Conservation (phyloP, 495 filamentous ascomycete genomes). For the Aspergillus cavernicola region DNA sequence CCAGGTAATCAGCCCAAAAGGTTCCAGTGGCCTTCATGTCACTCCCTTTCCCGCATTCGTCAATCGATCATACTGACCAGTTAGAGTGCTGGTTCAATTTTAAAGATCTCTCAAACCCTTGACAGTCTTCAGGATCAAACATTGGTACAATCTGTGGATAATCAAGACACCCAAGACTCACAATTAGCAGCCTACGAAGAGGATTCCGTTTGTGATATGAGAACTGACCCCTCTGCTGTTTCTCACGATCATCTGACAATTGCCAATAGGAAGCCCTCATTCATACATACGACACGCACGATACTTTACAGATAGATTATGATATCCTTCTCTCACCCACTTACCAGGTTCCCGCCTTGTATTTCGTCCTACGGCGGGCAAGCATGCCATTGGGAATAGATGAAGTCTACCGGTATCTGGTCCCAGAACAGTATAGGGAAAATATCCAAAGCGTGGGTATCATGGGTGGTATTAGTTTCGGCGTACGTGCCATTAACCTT, state of each 20-base stretch:
- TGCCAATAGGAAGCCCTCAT: constrained; percentile 40
- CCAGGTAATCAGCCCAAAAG: constrained; percentile 23
- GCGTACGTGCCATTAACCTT: constrained; percentile 50
- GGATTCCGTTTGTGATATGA: constrained; percentile 32
- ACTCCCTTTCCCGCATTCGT: constrained; percentile 3
- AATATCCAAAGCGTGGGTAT: constrained; percentile 56
- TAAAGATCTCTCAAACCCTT: constrained; percentile 36
- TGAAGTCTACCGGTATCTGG: constrained; percentile 63
- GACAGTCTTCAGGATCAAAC: constrained; percentile 9
- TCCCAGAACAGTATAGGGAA: constrained; percentile 59
- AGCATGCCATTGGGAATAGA: constrained; percentile 61
- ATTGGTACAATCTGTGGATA: background rate
- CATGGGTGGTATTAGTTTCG: constrained; percentile 73
- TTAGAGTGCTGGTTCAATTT: constrained; percentile 27
- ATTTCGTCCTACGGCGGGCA: constrained; percentile 54
- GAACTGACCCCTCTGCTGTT: background rate
- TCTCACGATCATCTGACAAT: constrained; percentile 18
- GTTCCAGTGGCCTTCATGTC: constrained; percentile 2
- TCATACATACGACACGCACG: constrained; percentile 21
- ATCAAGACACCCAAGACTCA: constrained; percentile 20
- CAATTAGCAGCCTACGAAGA: constrained; percentile 27
- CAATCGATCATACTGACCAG: constrained; percentile 13
- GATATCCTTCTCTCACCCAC: constrained; percentile 49
- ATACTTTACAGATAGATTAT: constrained; percentile 46
- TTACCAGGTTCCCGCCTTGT: constrained; percentile 52